Evolutionary conservation across 768 basidiomycete genomes (phyloP).

Genomic region (Mycena indigotica): DNA sequence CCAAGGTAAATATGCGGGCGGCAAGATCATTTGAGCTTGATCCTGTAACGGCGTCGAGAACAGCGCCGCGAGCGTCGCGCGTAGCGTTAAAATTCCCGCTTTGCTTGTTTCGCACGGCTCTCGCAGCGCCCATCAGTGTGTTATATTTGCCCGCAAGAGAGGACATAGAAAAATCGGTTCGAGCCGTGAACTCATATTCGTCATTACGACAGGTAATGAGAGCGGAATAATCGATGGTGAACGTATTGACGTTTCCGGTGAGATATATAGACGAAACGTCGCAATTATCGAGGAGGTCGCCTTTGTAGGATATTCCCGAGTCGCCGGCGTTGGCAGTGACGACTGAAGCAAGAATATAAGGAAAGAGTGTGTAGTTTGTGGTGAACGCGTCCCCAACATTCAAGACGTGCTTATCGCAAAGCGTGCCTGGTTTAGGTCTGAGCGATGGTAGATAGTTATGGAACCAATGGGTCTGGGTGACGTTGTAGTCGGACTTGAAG

Average conservation of each 20-base stretch:
- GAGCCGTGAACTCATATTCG: constrained; percentile 18
- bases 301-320: constrained; percentile 26
- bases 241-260: constrained; percentile 19
- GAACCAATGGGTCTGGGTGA: constrained; percentile 28
- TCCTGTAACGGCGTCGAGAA: constrained; percentile 9
- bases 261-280: constrained; percentile 28
- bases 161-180: constrained; percentile 21
- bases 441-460: constrained; percentile 24
- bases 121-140: constrained; percentile 18
- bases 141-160: constrained; percentile 24
- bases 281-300: constrained; percentile 28
- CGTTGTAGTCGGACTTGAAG: constrained; percentile 29
- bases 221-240: constrained; percentile 25
- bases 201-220: constrained; percentile 21
- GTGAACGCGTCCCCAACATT: constrained; percentile 29
- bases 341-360: constrained; percentile 27
- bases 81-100: constrained; percentile 17
- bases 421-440: constrained; percentile 25
- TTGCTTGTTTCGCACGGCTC: constrained; percentile 5
- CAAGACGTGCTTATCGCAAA: constrained; percentile 30
- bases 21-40: constrained; percentile 20
- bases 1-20: constrained; percentile 18
- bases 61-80: constrained; percentile 9
- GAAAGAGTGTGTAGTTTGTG: constrained; percentile 30
- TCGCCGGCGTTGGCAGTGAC: constrained; percentile 26